Evolutionary conservation across 352 stramenopile species (phyloP).

Genomic region (Blastocystis sp.): DNA sequence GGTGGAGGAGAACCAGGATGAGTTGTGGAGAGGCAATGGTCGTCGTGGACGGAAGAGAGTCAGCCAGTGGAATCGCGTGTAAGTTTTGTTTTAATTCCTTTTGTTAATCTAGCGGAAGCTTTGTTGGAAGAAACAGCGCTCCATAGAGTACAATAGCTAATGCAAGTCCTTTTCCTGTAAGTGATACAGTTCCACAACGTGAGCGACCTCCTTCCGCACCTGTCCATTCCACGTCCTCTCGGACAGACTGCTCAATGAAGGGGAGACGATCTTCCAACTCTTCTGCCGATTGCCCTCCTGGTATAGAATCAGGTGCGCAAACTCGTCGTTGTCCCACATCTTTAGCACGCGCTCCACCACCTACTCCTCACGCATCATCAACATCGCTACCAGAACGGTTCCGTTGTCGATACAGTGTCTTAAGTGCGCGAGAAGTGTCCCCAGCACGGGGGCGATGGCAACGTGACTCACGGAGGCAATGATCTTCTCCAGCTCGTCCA

Average conservation of each 20-base stretch:
- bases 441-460: neutral
- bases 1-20: neutral
- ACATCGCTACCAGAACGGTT: neutral
- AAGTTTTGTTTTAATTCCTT: constrained; percentile 15
- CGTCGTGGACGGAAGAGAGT: constrained; percentile 10
- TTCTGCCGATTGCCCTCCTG: constrained; percentile 20
- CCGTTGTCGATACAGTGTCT: neutral
- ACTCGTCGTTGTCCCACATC: constrained; percentile 36
- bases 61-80: constrained; percentile 58
- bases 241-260: neutral
- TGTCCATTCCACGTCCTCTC: constrained; percentile 37
- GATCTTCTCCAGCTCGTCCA: constrained; percentile 54
- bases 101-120: neutral
- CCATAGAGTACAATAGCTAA: neutral
- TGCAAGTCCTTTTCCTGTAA: neutral
- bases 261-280: constrained; percentile 10
- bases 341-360: constrained; percentile 20
- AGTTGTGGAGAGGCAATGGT: neutral
- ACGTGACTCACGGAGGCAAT: neutral
- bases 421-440: neutral
- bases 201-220: neutral
- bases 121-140: constrained; percentile 12
- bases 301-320: constrained; percentile 12
- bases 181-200: constrained; percentile 10
- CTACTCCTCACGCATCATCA: neutral